Evolutionary conservation across 2,329 filamentous ascomycete species (phyloP).

Genomic region (Fusarium sp.): DNA sequence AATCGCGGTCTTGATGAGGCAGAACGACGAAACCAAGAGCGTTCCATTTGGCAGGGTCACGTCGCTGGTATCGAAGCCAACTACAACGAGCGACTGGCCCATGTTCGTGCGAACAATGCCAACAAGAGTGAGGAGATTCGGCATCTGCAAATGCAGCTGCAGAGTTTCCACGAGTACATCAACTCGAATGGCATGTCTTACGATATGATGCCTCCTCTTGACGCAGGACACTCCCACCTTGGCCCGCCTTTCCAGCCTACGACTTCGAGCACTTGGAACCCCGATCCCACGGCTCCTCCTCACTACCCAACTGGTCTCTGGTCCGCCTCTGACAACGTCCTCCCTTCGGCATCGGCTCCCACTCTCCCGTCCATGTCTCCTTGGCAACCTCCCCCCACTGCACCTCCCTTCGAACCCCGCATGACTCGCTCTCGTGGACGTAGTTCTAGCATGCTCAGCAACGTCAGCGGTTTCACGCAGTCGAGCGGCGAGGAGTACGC

Average conservation of each 20-base stretch:
- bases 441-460: constrained; percentile 73
- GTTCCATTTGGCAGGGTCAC: constrained; percentile 57
- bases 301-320: constrained; percentile 51
- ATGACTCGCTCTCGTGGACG: constrained; percentile 61
- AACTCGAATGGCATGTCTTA: constrained; percentile 46
- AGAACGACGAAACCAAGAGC: constrained; percentile 65
- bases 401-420: constrained; percentile 48
- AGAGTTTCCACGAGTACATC: constrained; percentile 46
- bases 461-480: constrained; percentile 73
- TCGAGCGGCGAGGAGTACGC: constrained; percentile 62
- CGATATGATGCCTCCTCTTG: constrained; percentile 40
- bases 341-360: constrained; percentile 44
- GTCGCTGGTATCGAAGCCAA: constrained; percentile 56
- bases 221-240: constrained; percentile 38
- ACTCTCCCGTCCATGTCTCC: constrained; percentile 45
- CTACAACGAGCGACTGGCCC: constrained; percentile 54
- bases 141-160: constrained; percentile 45
- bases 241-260: constrained; percentile 39
- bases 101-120: constrained; percentile 48
- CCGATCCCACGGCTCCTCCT: constrained; percentile 46
- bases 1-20: constrained; percentile 71
- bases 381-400: constrained; percentile 52
- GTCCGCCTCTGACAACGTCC: constrained; percentile 48
- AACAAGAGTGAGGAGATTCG: constrained; percentile 45
- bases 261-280: constrained; percentile 45